Evolutionary conservation across 2,329 filamentous ascomycete species (phyloP), one percentile per base, ranked within the genome.

Genomic region (Epichloe baconii): DNA sequence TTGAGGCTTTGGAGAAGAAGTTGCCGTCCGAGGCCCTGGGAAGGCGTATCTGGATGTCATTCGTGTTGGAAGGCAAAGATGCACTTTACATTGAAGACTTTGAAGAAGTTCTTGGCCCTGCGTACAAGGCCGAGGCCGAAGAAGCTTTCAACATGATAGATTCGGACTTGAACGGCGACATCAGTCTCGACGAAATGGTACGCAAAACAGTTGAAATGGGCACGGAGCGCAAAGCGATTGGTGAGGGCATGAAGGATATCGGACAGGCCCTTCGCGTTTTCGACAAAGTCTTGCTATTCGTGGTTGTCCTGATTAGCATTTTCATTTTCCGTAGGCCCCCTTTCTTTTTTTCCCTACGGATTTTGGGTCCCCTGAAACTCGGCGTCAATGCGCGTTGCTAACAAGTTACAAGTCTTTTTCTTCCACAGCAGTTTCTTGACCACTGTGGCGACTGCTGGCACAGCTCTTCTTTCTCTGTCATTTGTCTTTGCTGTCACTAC

Each of bases 1-100:
- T 94, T 12, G 82, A 94, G 64, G 93, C 91, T 8, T 75, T 97
- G 35, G 90, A 96, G 67, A 91, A 88, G 70, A 82, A 79, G 43
- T 76, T 78, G 53, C 86, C 88, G 6, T 88, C 89, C 0, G 90
- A 97, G 65, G 93, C 93, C n/a, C 72, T 97, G 52, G 90, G 88
- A n/a, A 85, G 82, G 58, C 85, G 93, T 61, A 84, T 97, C 55
- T 97, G 93, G 93, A 95, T 96, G 88, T 96, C 90, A 1, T 95
- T 96, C 64, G 93, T 95, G 1, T 81, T 93, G 4, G 91, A 97
- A 67, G 89, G 88, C 59, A 83, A 83, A 53, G 88, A 96, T 41
- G 74, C 83, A 0, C 74, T 98, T 8, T 87, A 79, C 58, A 68
- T 78, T 8, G 88, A 95, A 4, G 93, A 98, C 63, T 77, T 98